Base-by-base conservation (phyloP, 176 grass and related monocot genomes). In the Ensete ventricosum region DNA sequence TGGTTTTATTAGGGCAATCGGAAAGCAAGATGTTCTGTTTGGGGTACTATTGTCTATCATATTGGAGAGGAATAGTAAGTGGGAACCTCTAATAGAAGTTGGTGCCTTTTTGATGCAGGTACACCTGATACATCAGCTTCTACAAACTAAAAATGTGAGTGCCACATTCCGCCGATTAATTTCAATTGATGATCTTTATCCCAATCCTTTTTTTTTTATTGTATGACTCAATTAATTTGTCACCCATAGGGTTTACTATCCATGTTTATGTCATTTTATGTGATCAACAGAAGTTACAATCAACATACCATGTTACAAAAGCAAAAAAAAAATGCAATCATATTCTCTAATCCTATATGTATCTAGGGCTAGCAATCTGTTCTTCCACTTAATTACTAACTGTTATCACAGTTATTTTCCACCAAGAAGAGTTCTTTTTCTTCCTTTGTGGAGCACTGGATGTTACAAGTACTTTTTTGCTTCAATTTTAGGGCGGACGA, bases 401-500 rank as follows among this genome's bases (percentile, higher is more conserved):
- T 59, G 22, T 11, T 43, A n/a, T 50, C 51, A 50, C 25, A 9
- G 17, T 10, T 48, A 70, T 20, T 13, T 13, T 51, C 2, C 9
- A 25, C 62, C 11, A 62, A 20, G 5, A 62, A 62, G 16, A n/a
- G 22, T 23, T 1, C 14, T 11, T 11, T 26, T 65, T 26, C 12
- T 65, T 2, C 27, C 29, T 34, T 5, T 34, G 3, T 34, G 29
- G 55, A 59, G 14, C 16, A 53, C 73, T 19, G 3, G 26, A 62
- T 14, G 27, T 24, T 48, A 48, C 29, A 19, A 3, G 52, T 1
- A 54, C 73, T 14, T 78, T 52, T 81, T 22, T 60, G n/a, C 52
- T 74, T n/a, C 34, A 50, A 49, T 23, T 63, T 76, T 49, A 88
- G 89, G 89, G 81, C 76, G 9, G 81, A 88, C 1, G 89, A 92